These are phyloP conservation scores for Dissophora ornata DNA, from an alignment of 192 early-diverging fungal genomes.

Conservation along the genomic window DNA sequence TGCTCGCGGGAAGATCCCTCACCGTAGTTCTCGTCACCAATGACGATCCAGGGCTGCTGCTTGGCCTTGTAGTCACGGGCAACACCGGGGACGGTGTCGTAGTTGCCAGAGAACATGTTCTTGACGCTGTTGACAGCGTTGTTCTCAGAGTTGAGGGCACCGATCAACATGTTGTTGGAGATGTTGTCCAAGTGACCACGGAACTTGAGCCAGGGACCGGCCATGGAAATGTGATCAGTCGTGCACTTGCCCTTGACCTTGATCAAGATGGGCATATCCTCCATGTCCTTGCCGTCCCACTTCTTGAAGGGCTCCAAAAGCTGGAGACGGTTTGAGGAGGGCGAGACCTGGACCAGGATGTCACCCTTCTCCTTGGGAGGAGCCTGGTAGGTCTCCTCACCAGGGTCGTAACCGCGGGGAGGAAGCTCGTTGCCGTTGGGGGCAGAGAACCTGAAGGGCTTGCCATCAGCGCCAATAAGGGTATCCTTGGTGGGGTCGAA, in stretches of 20 bases:
- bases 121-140: slow-evolving; percentile 80
- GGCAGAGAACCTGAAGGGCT: slow-evolving; percentile 91
- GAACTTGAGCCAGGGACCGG: slow-evolving; percentile 93
- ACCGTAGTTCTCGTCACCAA: slow-evolving; percentile 99
- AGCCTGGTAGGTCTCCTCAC: slow-evolving; percentile 94
- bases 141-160: slow-evolving; percentile 93
- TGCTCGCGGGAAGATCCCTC: slow-evolving; percentile 99
- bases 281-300: slow-evolving; percentile 92
- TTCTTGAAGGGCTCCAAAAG: slow-evolving; percentile 78
- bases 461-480: slow-evolving; percentile 86
- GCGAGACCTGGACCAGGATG: slow-evolving; percentile 82
- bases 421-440: slow-evolving; percentile 93
- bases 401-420: slow-evolving; percentile 92
- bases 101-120: slow-evolving; percentile 79
- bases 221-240: slow-evolving; percentile 98
- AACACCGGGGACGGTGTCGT: slow-evolving; percentile 90
- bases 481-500: slow-evolving; percentile 97
- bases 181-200: slow-evolving; percentile 99
- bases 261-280: slow-evolving; percentile 87
- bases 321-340: slow-evolving; percentile 92
- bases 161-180: slow-evolving; percentile 99
- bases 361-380: slow-evolving; percentile 85
- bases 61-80: slow-evolving; percentile 96
- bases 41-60: slow-evolving; percentile 86
- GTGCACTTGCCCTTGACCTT: slow-evolving; percentile 99